Evolutionary conservation across 2,329 filamentous ascomycete genomes (phyloP).

Genomic region (Lasiodiplodia hormozganensis): DNA sequence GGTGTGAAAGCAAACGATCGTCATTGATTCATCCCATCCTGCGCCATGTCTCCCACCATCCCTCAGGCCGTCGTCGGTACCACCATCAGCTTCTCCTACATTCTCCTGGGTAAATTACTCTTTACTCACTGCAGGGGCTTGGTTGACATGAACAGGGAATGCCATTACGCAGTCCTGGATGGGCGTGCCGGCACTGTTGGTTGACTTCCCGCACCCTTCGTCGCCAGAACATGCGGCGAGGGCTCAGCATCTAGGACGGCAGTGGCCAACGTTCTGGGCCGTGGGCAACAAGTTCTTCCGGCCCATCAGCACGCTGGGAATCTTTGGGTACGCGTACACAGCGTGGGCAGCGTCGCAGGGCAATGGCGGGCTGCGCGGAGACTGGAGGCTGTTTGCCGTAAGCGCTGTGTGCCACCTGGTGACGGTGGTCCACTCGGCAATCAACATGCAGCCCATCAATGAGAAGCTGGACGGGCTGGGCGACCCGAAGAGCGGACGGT

Average conservation of each 20-base stretch:
- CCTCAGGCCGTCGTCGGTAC: constrained; percentile 52
- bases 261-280: constrained; percentile 60
- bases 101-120: constrained; percentile 51
- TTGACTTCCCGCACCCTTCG: constrained; percentile 53
- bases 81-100: constrained; percentile 58
- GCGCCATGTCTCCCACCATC: constrained; percentile 42
- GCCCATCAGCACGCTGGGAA: constrained; percentile 57
- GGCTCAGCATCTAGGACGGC: constrained; percentile 54
- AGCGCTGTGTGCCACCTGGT: constrained; percentile 54
- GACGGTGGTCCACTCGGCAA: constrained; percentile 57
- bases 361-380: constrained; percentile 38
- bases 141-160: constrained; percentile 48
- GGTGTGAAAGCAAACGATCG: not conserved
- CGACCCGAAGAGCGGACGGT: constrained; percentile 40
- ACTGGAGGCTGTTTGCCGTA: constrained; percentile 55
- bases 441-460: constrained; percentile 61
- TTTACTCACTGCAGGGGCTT: not conserved
- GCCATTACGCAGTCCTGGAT: constrained; percentile 62
- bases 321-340: constrained; percentile 56
- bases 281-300: constrained; percentile 60
- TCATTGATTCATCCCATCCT: not conserved
- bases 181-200: constrained; percentile 57
- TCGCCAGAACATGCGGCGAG: constrained; percentile 51
- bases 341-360: constrained; percentile 47
- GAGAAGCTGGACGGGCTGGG: constrained; percentile 54